Percentiles rank a stretch among this genome's conserved stretches.
Conservation (phyloP, 1,284 basidiomycete genomes). For the Wolfiporia cocos region DNA sequence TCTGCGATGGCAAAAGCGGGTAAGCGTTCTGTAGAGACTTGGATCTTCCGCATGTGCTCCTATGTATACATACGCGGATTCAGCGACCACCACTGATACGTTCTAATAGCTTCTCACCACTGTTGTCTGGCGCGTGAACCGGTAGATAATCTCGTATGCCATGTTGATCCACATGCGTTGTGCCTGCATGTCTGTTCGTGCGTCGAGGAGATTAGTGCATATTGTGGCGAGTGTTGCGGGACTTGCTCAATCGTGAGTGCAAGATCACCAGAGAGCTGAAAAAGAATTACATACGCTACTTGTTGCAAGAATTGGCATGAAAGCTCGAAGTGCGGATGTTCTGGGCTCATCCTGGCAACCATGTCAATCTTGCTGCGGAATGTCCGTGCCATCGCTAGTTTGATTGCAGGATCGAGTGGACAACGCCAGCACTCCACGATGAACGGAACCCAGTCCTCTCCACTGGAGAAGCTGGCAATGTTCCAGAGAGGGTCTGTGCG, state of each 20-base stretch:
- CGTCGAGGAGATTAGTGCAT: conserved; percentile 50
- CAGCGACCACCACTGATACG: too few species aligned
- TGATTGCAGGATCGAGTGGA: conserved; percentile 56
- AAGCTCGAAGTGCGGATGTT: conserved; percentile 28
- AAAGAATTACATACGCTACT: conserved; percentile 27
- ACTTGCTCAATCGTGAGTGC: conserved; percentile 29
- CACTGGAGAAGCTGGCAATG: too few species aligned
- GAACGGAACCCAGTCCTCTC: too few species aligned
- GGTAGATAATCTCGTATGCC: conserved; percentile 50
- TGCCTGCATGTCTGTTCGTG: conserved; percentile 50
- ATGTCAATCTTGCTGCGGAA: conserved; percentile 42
- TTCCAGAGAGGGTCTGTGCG: conserved; percentile 51
- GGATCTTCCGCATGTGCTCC: conserved; percentile 40
- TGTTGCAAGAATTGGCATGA: conserved; percentile 26
- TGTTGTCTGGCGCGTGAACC: conserved; percentile 39
- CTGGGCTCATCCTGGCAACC: conserved; percentile 36
- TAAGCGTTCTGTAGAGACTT: conserved; percentile 43
- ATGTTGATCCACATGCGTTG: conserved; percentile 67
- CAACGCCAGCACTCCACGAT: conserved; percentile 53
- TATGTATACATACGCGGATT: too few species aligned
- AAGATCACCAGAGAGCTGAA: conserved; percentile 1
- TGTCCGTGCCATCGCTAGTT: conserved; percentile 47
- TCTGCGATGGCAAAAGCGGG: conserved; percentile 63
- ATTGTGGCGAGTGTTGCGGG: conserved; percentile 50
- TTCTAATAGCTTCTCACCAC: too few species aligned